Evolutionary conservation across 192 early-diverging fungal genomes (phyloP), one percentile per base, ranked within the genome.

Genomic region (Ambispora gerdemannii): DNA sequence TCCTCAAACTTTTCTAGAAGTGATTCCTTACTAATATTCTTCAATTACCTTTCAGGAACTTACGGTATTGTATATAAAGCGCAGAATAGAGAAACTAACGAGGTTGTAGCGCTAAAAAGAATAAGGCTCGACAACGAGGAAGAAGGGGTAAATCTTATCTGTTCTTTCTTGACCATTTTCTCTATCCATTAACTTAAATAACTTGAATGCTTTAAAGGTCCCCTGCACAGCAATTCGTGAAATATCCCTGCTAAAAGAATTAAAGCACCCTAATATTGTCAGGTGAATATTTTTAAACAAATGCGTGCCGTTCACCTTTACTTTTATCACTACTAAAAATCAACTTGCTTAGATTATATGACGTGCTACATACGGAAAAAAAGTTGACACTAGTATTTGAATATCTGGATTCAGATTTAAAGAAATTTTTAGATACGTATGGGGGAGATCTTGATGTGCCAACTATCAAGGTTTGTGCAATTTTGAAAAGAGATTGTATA

Each of bases 31-130:
- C 25, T 49, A 34, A 33, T 20, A 27, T 17, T 52, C 28, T 20
- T 13, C 50, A 33, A 17, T 19, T 19, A 66, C 15, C 10, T 15
- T 61, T 61, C 77, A 87, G 88, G 92, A 67, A 97, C 98, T 3
- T 99, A 98, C 76, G 97, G 95, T 34, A 94, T 98, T 61, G 98
- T 99, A 3, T 99, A 99, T 88, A 98, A 98, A 81, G 98, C 96
- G 2, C 95, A 98, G 77, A 95, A 96, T 82, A 81, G 90, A 69
- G 93, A 95, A 49, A 95, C 90, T 20, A 90, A 90, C 74, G 95
- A 96, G 70, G 91, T 98, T n/a, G 95, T 99, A 7, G 97, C 97
- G 24, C 81, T 99, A 63, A 99, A 99, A 80, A 88, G 95, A 35
- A 93, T 94, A 74, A 87, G 91, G 24, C 81, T 93, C 50, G 92